Percentiles rank a stretch among this genome's conserved stretches.
These are phyloP conservation scores for Fagopyrum esculentum DNA, from an alignment of 148 eudicot genomes.

Conservation along the genomic window DNA sequence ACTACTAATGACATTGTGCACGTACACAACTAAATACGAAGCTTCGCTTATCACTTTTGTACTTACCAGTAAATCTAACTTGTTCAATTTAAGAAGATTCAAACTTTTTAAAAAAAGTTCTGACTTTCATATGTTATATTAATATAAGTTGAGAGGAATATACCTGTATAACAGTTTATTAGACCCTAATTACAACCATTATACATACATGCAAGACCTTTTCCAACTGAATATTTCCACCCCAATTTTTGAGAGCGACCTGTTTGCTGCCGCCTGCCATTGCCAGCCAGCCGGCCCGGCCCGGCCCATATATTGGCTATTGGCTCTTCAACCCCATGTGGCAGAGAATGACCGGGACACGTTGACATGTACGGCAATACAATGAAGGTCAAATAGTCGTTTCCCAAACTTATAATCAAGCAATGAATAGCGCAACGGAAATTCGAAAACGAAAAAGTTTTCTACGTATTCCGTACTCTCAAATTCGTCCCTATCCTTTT, in stretches of 20 bases:
- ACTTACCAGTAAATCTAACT: too few relatives aligned
- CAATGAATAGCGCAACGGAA: constrained; percentile 2
- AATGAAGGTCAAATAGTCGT: neutral
- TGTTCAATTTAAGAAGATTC: neutral
- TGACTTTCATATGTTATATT: neutral
- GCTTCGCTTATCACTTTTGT: too few relatives aligned
- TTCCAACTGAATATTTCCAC: neutral
- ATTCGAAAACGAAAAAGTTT: neutral
- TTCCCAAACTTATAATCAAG: neutral
- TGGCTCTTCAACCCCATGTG: constrained; percentile 2
- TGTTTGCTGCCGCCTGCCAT: neutral
- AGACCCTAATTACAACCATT: too few relatives aligned
- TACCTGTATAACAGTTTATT: neutral
- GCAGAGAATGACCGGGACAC: neutral
- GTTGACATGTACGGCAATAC: neutral
- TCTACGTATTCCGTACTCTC: constrained; percentile 8
- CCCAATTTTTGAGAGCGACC: neutral
- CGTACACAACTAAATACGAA: too few relatives aligned
- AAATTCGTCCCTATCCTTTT: neutral
- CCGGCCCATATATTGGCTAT: neutral
- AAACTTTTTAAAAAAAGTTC: neutral
- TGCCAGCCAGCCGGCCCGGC: neutral
- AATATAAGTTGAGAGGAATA: neutral
- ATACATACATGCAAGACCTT: neutral
- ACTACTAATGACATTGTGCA: too few relatives aligned